phyloP scores from a whole-genome alignment of 768 basidiomycete species.

The Phallus indusiatus region DNA sequence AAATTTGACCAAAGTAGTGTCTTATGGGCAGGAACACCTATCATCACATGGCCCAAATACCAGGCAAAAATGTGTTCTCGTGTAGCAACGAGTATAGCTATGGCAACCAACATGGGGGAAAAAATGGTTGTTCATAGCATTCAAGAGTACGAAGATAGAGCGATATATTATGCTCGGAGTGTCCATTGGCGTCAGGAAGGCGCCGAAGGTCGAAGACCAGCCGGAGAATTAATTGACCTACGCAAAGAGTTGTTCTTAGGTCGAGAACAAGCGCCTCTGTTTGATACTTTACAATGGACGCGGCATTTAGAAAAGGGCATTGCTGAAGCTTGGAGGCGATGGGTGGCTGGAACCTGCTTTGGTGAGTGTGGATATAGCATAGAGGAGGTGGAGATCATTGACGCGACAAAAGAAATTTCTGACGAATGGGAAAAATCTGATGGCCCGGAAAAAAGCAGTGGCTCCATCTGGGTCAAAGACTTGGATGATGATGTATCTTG shows the following conservation, averaged over 20 bases:
- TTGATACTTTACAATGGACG: slow-evolving; percentile 40
- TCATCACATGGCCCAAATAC: slow-evolving; percentile 39
- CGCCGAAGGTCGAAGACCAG: slow-evolving; percentile 12
- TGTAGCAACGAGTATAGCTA: slow-evolving; percentile 38
- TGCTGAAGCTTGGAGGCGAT: slow-evolving; percentile 35
- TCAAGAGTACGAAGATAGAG: slow-evolving; percentile 38
- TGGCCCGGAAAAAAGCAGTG: slow-evolving; percentile 20
- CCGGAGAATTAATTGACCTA: slow-evolving; percentile 30
- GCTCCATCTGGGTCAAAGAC: slow-evolving; percentile 22
- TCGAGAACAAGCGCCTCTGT: slow-evolving; percentile 34
- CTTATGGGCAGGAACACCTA: slow-evolving; percentile 42
- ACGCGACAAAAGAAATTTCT: slow-evolving; percentile 13
- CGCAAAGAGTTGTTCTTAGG: slow-evolving; percentile 32
- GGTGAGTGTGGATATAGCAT: slow-evolving; percentile 11
- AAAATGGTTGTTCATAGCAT: slow-evolving; percentile 36
- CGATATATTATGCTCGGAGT: slow-evolving; percentile 29
- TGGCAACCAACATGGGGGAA: slow-evolving; percentile 38
- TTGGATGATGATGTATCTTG: background rate
- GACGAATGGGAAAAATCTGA: slow-evolving; percentile 28
- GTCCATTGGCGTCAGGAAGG: slow-evolving; percentile 16
- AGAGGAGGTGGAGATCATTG: background rate
- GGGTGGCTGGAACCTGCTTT: slow-evolving; percentile 33
- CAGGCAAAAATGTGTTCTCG: slow-evolving; percentile 41
- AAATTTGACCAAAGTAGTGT: slow-evolving; percentile 25
- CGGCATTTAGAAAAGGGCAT: slow-evolving; percentile 38